Percentiles rank a stretch among this genome's conserved stretches.
Evolutionary conservation across 2,329 filamentous ascomycete species (phyloP).

Genomic region (Lasiodiplodia sp.): DNA sequence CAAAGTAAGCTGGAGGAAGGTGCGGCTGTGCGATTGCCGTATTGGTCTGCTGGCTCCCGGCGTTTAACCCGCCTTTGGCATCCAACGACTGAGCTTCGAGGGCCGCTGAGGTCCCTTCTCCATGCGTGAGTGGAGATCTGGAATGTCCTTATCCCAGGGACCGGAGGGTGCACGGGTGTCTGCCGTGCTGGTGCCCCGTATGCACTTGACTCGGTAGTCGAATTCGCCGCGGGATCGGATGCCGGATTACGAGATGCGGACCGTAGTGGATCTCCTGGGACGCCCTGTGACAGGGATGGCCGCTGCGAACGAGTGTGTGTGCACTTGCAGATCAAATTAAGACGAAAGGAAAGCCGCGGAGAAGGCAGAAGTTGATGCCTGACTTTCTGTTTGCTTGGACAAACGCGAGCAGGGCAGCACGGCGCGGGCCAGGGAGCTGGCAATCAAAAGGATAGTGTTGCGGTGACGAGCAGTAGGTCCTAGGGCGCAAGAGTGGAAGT

Average conservation of each 20-base stretch:
- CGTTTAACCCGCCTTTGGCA: background rate
- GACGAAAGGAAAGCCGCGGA: background rate
- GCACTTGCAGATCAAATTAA: background rate
- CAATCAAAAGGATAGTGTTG: slow-evolving; percentile 23
- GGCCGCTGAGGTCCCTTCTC: background rate
- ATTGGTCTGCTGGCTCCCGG: background rate
- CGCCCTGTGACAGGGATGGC: background rate
- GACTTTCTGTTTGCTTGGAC: slow-evolving; percentile 7
- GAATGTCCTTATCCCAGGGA: background rate
- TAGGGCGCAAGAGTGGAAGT: slow-evolving; percentile 24
- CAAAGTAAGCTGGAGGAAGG: background rate
- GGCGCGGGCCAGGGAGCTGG: background rate
- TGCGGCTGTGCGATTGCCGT: background rate
- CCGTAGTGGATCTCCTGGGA: background rate
- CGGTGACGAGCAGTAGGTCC: slow-evolving; percentile 16
- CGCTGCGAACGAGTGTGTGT: background rate
- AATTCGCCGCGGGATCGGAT: background rate
- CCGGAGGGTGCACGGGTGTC: background rate
- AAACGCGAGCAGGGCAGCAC: slow-evolving; percentile 2
- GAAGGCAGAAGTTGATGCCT: background rate
- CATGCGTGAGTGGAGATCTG: background rate
- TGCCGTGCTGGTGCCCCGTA: background rate
- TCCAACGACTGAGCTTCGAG: background rate
- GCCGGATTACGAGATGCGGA: background rate
- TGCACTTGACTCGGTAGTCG: background rate